Base-by-base conservation (phyloP, 2,329 filamentous ascomycete genomes). In the Myotisia sp. region DNA sequence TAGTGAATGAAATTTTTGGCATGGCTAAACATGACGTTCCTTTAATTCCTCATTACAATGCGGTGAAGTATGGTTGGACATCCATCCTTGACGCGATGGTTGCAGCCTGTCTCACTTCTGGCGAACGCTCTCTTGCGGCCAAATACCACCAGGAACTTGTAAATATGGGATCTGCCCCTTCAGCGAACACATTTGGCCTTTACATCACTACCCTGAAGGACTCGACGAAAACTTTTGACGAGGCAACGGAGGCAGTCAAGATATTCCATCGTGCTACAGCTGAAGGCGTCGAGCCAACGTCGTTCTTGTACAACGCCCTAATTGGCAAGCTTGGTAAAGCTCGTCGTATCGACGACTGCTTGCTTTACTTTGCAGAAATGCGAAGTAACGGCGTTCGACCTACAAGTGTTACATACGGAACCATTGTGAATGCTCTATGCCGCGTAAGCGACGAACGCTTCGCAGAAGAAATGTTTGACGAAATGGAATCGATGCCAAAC, bases 181-280 rank as follows among this genome's bases (percentile, higher is more conserved):
- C 87, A 2, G 90, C 90, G 27, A 98, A 98, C 65, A 98, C 90
- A 0, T 98, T 92, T 47, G 90, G 90, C 39, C 72, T 98, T 12
- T 98, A 95, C 68, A 98, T 98, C 60, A 95, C 92, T n/a, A 95
- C 87, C 2, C 68, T 98, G 41, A 94, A 95, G 65, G 87, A 93
- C 53, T 92, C 84, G 1, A 84, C 84, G 44, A 93, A 92, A 71
- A 95, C 86, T 0, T 95, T 94, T 45, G 90, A 98, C 50, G 90
- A 98, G 58, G 90, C 90, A 7, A 85, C 85, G 6, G 90, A 95
- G 57, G 90, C 90, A 37, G 79, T 95, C 52, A 92, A 92, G 63
- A 93, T 98, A 57, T 98, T 98, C 67, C 78, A 90, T 50, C 82
- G 85, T 37, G 86, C 90, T 38, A 85, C 92, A 64, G 67, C 79